A percentile compares a stretch with the other conserved stretches of the same genome.
Evolutionary conservation across 225 moss, liverwort and hornwort genomes (phyloP).

Genomic region (Asterella californica): DNA sequence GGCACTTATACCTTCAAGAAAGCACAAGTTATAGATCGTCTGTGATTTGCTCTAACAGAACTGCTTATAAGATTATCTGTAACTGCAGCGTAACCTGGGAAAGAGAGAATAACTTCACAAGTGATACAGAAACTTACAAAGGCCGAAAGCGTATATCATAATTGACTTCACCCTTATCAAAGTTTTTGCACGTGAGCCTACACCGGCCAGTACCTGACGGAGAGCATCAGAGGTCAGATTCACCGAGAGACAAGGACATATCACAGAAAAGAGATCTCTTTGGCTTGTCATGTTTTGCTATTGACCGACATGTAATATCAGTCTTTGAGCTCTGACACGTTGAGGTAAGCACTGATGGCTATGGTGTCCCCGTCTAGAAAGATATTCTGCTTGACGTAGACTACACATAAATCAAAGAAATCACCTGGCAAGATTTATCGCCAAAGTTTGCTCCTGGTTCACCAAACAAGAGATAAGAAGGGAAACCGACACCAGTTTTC

Average conservation of each 20-base stretch:
- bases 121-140: conserved; percentile 33
- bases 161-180: conserved; percentile 44
- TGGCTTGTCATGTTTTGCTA: too few relatives aligned
- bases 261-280: too few relatives aligned
- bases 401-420: not conserved
- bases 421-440: conserved; percentile 39
- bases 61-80: not conserved
- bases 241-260: too few relatives aligned
- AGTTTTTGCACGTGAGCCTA: conserved; percentile 38
- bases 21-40: not conserved
- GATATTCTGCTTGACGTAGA: too few relatives aligned
- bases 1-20: too few relatives aligned
- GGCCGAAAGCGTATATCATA: conserved; percentile 48
- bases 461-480: conserved; percentile 24
- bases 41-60: not conserved
- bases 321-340: too few relatives aligned
- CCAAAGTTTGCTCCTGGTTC: conserved; percentile 19
- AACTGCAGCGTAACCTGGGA: not conserved
- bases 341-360: too few relatives aligned
- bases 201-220: conserved; percentile 43
- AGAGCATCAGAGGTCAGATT: not conserved
- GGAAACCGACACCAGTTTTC: conserved; percentile 44
- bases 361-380: too few relatives aligned
- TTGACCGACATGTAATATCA: too few relatives aligned
- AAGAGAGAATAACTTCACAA: not conserved